Base-by-base conservation (phyloP, 2,329 filamentous ascomycete genomes). In the Leptographium galeiforme region DNA sequence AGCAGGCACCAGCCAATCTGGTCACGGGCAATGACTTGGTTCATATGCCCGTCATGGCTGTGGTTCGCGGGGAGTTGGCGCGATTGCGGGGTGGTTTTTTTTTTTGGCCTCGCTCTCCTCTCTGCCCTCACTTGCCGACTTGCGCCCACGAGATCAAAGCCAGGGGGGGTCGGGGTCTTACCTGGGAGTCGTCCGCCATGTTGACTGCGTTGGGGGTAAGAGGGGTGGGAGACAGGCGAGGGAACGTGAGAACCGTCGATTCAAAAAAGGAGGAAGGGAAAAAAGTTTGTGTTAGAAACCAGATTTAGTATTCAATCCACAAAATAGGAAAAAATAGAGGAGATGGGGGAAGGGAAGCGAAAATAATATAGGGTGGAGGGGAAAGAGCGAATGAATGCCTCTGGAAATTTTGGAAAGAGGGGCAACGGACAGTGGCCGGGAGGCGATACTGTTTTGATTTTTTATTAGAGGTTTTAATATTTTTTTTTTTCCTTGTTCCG, bases 141-240 rank as follows among this genome's bases (percentile, higher is more conserved):
- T 55, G 39, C 40, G 56, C 39, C 54, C 49, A 43, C 50, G 48
- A 52, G 49, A 52, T 48, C n/a, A 49, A 57, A 40, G 51, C 53
- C 25, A 10, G 6, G 8, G 32, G 12, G 14, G 40, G 19, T 3
- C 25, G 34, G 33, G 46, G 44, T 69, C 76, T 72, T 71, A 79
- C 76, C 66, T 78, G 66, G 58, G 66, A 64, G 59, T 70, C 75
- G 59, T 79, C 76, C 63, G 77, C 68, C 78, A 81, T 81, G 64
- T 70, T 78, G 76, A 73, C 67, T 67, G 67, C 68, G 69, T 72
- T 62, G 61, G 57, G 55, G 45, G 30, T 12, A 13, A 57, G 58
- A 54, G 61, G 60, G 58, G 55, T 62, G 18, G 52, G 52, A 54
- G 50, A 50, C 48, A 43, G 40, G 48, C 25, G n/a, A 53, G 49